Base-by-base conservation (phyloP, 106 monocot genomes). In the Dendrobium huoshanense region DNA sequence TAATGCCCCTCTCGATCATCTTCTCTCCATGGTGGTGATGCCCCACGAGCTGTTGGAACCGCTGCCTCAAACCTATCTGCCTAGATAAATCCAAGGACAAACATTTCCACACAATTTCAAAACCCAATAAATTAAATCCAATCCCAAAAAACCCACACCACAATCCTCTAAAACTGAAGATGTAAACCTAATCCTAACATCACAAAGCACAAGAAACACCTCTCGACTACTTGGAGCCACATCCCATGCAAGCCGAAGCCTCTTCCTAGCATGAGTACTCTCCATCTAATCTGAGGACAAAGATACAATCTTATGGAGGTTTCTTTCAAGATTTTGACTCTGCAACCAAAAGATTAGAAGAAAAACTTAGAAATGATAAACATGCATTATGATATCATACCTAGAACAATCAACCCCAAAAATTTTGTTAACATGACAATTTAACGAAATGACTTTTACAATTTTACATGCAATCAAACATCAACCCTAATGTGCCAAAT, bases 1-100 rank as follows among this genome's bases (percentile, higher is more conserved):
- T 87, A 94, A 73, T 97, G 97, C 9, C 94, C 97, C 16, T 97
- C 97, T 42, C 89, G 81, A 55, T 94, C 97, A 44, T 91, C 97
- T 24, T 86, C 90, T 68, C 97, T 87, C 90, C 83, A 81, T 80
- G 92, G 92, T 31, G 94, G 94, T 78, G 97, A 97, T 27, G 80
- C 85, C 15, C 64, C 86, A 11, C 89, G 85, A 67, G 83, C 56
- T 4, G 78, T 79, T 2, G 77, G 49, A 75, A 83, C 54, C 75
- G 83, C 84, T 74, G 56, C 61, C 43, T 83, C 85, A 68, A 75
- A 78, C 72, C 79, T 72, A 65, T 73, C 40, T 13, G 75, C 83
- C 88, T 88, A 85, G 77, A 88, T 27, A 82, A 64, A 78, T 54
- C 48, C 80, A 92, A 58, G 47, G 40, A 56, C 73, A 82, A 29